Conservation (phyloP, 768 basidiomycete genomes). For the Sporobolomyces phaffii region DNA sequence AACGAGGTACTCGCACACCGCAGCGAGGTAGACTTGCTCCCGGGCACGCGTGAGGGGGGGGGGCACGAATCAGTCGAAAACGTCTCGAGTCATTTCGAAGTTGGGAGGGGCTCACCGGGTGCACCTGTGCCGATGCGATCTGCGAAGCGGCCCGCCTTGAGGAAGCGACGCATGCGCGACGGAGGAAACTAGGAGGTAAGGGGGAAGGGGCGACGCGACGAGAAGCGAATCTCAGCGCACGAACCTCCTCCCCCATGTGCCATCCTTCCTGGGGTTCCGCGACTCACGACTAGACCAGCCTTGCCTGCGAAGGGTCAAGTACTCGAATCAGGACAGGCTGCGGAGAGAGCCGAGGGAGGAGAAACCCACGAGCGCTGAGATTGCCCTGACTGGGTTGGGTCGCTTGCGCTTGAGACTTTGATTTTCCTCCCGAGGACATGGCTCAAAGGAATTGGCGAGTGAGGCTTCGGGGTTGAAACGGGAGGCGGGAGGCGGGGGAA, state of each 20-base stretch:
- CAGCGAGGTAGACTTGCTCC: constrained; percentile 24
- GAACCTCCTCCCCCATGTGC: neutral
- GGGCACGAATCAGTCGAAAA: neutral
- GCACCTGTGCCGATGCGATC: neutral
- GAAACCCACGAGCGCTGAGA: neutral
- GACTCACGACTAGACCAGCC: neutral
- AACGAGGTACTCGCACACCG: constrained; percentile 60
- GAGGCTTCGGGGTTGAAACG: neutral
- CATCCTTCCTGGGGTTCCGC: too few relatives aligned
- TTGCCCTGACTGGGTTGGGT: neutral
- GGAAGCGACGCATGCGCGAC: constrained; percentile 40
- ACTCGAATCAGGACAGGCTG: neutral
- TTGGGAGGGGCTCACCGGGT: neutral
- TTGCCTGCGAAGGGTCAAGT: neutral
- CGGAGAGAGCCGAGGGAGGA: neutral
- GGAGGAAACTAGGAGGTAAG: neutral
- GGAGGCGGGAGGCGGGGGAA: neutral
- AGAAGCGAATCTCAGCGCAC: neutral
- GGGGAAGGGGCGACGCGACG: neutral
- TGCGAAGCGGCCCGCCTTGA: constrained; percentile 49
- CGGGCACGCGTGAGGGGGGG: too few relatives aligned
- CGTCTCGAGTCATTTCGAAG: too few relatives aligned
- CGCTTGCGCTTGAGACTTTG: neutral
- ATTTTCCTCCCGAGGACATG: constrained; percentile 13
- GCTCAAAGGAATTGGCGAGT: too few relatives aligned